These are phyloP conservation scores for Lepidium aucheri DNA, from an alignment of 345 rosid genomes.

Conservation along the genomic window DNA sequence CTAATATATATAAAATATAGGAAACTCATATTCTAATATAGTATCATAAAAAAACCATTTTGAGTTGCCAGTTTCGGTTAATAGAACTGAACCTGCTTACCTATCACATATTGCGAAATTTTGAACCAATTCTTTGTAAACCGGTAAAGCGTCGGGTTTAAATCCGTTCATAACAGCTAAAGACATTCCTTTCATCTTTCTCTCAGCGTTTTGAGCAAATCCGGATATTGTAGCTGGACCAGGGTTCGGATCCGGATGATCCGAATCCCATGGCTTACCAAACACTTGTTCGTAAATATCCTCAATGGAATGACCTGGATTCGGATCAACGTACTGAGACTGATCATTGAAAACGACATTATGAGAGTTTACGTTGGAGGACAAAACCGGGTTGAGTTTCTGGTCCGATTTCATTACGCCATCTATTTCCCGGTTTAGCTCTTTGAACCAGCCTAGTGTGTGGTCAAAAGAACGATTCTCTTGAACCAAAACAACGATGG, in stretches of 20 bases:
- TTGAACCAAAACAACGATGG: constrained; percentile 73
- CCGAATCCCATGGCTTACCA: constrained; percentile 54
- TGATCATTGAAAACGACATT: constrained; percentile 34
- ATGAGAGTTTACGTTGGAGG: constrained; percentile 39
- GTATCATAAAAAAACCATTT: too few relatives aligned
- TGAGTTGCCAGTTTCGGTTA: too few relatives aligned
- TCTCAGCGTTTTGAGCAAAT: constrained; percentile 55
- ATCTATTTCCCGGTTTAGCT: constrained; percentile 58
- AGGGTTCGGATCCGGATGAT: constrained; percentile 35
- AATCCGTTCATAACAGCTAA: constrained; percentile 72
- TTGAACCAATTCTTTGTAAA: constrained; percentile 42
- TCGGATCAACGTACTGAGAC: constrained; percentile 62
- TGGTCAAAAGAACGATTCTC: constrained; percentile 96
- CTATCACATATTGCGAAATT: constrained; percentile 62
- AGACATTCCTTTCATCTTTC: constrained; percentile 37
- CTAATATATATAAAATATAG: too few relatives aligned
- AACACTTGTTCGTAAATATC: constrained; percentile 89
- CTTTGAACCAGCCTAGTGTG: constrained; percentile 80
- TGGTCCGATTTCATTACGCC: constrained; percentile 61
- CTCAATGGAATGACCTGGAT: constrained; percentile 78
- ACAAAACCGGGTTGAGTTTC: constrained; percentile 46
- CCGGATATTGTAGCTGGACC: constrained; percentile 44
- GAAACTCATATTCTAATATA: too few relatives aligned
- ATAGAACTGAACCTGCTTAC: background rate
- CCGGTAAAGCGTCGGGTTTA: constrained; percentile 50